Conservation (phyloP, 2,329 filamentous ascomycete species). For the Kalmusia sp. region DNA sequence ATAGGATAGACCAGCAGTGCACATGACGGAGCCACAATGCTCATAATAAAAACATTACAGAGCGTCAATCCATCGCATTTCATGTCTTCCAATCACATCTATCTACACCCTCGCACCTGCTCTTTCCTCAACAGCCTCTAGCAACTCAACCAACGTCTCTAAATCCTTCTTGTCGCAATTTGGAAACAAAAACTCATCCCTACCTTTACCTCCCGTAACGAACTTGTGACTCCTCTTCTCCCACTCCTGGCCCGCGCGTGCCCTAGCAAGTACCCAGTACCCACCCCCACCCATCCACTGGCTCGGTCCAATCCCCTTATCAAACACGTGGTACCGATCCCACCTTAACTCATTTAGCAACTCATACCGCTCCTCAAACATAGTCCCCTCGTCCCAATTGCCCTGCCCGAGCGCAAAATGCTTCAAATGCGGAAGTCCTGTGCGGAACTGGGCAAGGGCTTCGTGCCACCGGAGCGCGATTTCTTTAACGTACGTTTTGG, state of each 20-base stretch:
- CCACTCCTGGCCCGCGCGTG: background rate
- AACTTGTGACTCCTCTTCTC: background rate
- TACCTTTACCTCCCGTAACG: background rate
- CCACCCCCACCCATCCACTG: conserved; percentile 9
- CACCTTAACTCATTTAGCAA: background rate
- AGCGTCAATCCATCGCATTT: no score
- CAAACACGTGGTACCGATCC: conserved; percentile 13
- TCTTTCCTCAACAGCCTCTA: conserved; percentile 9
- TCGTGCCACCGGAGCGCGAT: conserved; percentile 20
- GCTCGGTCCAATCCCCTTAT: conserved; percentile 1
- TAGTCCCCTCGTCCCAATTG: background rate
- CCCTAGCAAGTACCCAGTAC: background rate
- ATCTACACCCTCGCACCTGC: background rate
- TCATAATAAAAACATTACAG: background rate
- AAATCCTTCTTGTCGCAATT: conserved; percentile 7
- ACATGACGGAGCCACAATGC: background rate
- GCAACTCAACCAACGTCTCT: conserved; percentile 6
- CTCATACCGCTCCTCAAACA: conserved; percentile 18
- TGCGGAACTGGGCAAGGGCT: conserved; percentile 13
- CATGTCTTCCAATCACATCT: background rate
- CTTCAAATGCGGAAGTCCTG: conserved; percentile 10
- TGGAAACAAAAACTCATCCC: background rate
- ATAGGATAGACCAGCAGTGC: background rate
- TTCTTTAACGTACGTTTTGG: background rate
- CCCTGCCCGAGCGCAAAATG: conserved; percentile 16